Conservation (phyloP, 768 basidiomycete genomes). For the Hygrophoropsis aurantiaca region DNA sequence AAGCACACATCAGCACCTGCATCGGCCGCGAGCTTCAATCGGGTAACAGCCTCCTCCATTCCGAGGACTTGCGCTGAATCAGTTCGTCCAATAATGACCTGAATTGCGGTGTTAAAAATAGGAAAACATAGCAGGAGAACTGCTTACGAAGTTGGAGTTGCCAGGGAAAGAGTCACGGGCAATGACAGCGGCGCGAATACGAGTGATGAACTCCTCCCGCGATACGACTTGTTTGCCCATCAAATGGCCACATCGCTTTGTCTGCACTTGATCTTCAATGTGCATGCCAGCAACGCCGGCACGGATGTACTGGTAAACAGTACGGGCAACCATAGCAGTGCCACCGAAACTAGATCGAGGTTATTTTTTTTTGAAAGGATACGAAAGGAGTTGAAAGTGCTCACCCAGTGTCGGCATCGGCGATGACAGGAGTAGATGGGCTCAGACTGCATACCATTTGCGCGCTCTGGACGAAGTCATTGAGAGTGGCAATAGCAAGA, state of each 20-base stretch:
- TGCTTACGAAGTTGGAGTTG: slow-evolving; percentile 66
- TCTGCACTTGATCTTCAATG: slow-evolving; percentile 83
- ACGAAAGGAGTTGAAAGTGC: slow-evolving; percentile 3
- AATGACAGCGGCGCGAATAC: slow-evolving; percentile 75
- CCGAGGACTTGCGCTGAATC: slow-evolving; percentile 78
- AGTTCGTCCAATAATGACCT: slow-evolving; percentile 76
- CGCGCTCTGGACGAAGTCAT: slow-evolving; percentile 72
- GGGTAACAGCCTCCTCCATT: slow-evolving; percentile 71
- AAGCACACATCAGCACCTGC: slow-evolving; percentile 81
- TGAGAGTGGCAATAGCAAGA: slow-evolving; percentile 74
- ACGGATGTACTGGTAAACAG: slow-evolving; percentile 66
- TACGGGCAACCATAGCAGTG: slow-evolving; percentile 72
- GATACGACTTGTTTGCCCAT: slow-evolving; percentile 83
- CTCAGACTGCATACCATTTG: slow-evolving; percentile 69
- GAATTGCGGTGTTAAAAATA: not conserved
- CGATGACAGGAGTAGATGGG: slow-evolving; percentile 69
- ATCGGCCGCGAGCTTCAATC: slow-evolving; percentile 69
- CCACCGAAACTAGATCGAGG: slow-evolving; percentile 55
- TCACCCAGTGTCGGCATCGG: slow-evolving; percentile 79
- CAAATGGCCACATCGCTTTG: slow-evolving; percentile 76
- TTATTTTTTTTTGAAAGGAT: slow-evolving; percentile 15
- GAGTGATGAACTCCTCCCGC: slow-evolving; percentile 70
- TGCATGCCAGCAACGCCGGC: slow-evolving; percentile 75
- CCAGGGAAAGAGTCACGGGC: slow-evolving; percentile 77
- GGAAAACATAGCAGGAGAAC: not conserved